These are phyloP conservation scores for Leishmania turanica DNA, from an alignment of 208 protist genomes.

Conservation along the genomic window DNA sequence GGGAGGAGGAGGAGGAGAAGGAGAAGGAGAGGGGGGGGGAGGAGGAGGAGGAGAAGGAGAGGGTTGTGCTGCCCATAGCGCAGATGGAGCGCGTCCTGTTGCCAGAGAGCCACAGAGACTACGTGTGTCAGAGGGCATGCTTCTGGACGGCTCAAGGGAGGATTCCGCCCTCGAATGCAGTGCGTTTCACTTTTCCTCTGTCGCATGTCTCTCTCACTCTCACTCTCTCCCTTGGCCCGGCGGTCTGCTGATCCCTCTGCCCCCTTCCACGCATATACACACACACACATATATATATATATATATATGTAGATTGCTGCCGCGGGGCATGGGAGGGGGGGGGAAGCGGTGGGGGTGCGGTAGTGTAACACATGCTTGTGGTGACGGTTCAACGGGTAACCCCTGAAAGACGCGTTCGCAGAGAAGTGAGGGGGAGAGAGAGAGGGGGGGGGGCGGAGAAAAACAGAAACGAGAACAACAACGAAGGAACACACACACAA, in stretches of 20 bases:
- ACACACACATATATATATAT: neutral
- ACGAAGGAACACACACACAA: neutral
- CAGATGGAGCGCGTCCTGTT: neutral
- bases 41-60: no score
- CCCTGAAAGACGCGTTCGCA: neutral
- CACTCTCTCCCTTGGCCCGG: neutral
- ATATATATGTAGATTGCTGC: neutral
- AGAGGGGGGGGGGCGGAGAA: neutral
- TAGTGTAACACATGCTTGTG: neutral
- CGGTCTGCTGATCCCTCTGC: neutral
- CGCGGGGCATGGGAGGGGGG: neutral
- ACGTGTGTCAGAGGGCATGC: neutral
- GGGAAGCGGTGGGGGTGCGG: neutral
- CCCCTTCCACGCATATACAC: neutral
- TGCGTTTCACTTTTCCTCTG: neutral
- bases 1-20: no score
- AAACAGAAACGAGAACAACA: neutral
- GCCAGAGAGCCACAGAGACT: neutral
- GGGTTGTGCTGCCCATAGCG: neutral
- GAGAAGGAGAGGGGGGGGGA: neutral
- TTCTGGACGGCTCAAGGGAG: neutral
- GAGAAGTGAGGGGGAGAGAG: neutral
- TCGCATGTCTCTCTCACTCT: neutral
- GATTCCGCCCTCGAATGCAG: neutral
- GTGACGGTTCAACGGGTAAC: neutral